phyloP scores from a whole-genome alignment of 768 basidiomycete genomes.

The Boletus vermiculosoides region DNA sequence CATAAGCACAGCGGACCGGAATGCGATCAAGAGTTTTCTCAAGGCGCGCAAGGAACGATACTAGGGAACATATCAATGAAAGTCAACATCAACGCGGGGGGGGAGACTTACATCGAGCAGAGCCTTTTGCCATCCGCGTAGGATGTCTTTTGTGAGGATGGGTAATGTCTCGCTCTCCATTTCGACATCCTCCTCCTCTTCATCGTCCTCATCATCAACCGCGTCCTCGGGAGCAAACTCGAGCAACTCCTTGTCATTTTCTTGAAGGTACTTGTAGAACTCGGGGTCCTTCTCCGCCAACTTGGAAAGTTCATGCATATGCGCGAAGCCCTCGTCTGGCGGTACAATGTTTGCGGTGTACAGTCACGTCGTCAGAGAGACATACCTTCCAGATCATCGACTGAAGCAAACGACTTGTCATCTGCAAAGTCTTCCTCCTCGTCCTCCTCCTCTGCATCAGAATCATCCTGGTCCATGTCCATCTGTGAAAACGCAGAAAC shows the following conservation, averaged over 20 bases:
- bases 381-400: constrained; percentile 74
- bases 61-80: constrained; percentile 39
- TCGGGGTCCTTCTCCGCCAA: constrained; percentile 97
- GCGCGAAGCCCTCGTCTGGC: constrained; percentile 67
- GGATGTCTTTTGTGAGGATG: constrained; percentile 63
- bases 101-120: constrained; percentile 65
- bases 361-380: not conserved
- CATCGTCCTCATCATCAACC: constrained; percentile 50
- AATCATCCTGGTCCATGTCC: constrained; percentile 24
- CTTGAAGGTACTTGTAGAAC: constrained; percentile 96
- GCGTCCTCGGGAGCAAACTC: constrained; percentile 61
- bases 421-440: constrained; percentile 44
- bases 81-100: not conserved
- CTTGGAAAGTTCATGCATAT: constrained; percentile 80
- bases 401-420: constrained; percentile 71
- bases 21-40: constrained; percentile 82
- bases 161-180: constrained; percentile 46
- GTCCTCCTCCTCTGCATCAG: constrained; percentile 41
- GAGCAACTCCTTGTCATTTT: constrained; percentile 91
- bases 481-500: constrained; percentile 18
- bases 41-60: constrained; percentile 83
- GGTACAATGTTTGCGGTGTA: not conserved
- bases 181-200: constrained; percentile 40
- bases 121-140: constrained; percentile 86
- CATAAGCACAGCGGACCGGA: constrained; percentile 87